Percentiles rank a stretch among this genome's conserved stretches.
Conservation (phyloP, 2,329 filamentous ascomycete genomes). For the Epichloe aotearoae region DNA sequence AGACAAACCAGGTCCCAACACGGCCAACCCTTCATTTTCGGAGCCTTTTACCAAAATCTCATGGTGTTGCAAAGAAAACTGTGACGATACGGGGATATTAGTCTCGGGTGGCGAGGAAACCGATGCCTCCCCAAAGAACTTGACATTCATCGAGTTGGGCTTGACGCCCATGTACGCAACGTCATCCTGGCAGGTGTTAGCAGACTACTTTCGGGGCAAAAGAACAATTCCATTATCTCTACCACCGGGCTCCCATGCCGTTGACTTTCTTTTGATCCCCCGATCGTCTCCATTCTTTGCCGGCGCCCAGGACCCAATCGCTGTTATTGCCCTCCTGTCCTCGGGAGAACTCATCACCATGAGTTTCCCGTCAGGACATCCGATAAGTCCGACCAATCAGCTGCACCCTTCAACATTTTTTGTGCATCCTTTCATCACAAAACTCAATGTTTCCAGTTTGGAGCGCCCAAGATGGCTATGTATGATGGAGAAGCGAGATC, state of each 20-base stretch:
- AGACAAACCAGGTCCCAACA: slow-evolving; percentile 46
- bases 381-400: slow-evolving; percentile 85
- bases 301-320: slow-evolving; percentile 82
- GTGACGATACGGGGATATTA: slow-evolving; percentile 82
- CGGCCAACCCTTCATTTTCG: slow-evolving; percentile 44
- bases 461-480: slow-evolving; percentile 77
- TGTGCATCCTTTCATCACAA: slow-evolving; percentile 77
- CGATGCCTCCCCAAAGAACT: slow-evolving; percentile 56
- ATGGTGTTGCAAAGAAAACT: slow-evolving; percentile 91
- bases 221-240: slow-evolving; percentile 57
- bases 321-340: slow-evolving; percentile 62
- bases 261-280: slow-evolving; percentile 74
- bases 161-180: slow-evolving; percentile 83
- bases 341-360: slow-evolving; percentile 84
- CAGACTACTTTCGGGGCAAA: slow-evolving; percentile 69
- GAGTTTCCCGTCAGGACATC: slow-evolving; percentile 83
- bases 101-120: slow-evolving; percentile 68
- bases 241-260: slow-evolving; percentile 62
- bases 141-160: slow-evolving; percentile 85
- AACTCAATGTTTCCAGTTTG: slow-evolving; percentile 57
- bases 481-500: slow-evolving; percentile 70
- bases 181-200: slow-evolving; percentile 73
- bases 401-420: slow-evolving; percentile 74
- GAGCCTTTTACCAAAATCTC: slow-evolving; percentile 66
- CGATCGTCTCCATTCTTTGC: slow-evolving; percentile 72